Percentiles rank a stretch among this genome's conserved stretches.
These are phyloP conservation scores for Candida oleophila DNA, from an alignment of 805 yeast genomes.

Conservation along the genomic window DNA sequence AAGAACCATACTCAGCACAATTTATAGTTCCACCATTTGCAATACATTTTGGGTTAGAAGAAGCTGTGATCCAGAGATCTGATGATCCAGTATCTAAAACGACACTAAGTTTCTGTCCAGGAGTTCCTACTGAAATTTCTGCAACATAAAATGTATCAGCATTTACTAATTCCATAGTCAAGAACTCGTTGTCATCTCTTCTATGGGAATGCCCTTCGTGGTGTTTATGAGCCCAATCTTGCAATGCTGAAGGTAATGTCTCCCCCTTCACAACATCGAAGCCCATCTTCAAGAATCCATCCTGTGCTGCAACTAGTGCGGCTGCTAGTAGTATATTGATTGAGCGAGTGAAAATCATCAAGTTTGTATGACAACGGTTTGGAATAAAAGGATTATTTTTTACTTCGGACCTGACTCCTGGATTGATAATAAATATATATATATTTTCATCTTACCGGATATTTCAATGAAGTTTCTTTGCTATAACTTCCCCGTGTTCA, in stretches of 20 bases:
- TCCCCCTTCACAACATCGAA: slow-evolving; percentile 24
- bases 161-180: slow-evolving; percentile 6
- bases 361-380: neutral
- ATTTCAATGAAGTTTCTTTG: too few relatives aligned
- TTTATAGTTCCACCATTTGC: slow-evolving; percentile 21
- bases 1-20: slow-evolving; percentile 20
- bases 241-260: slow-evolving; percentile 17
- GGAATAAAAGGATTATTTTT: too few relatives aligned
- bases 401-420: neutral
- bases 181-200: slow-evolving; percentile 4
- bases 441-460: too few relatives aligned
- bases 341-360: slow-evolving; percentile 1
- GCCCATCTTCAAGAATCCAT: slow-evolving; percentile 21
- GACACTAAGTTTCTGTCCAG: slow-evolving; percentile 18
- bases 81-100: slow-evolving; percentile 35
- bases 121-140: slow-evolving; percentile 19
- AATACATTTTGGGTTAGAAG: slow-evolving; percentile 20
- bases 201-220: neutral
- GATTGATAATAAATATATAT: neutral
- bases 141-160: slow-evolving; percentile 16
- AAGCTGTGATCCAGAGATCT: slow-evolving; percentile 27
- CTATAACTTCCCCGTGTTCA: neutral
- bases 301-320: slow-evolving; percentile 12
- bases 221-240: slow-evolving; percentile 10
- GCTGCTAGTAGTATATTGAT: slow-evolving; percentile 4